Conservation (phyloP, 192 early-diverging fungal species). For the Geranomyces michiganensis region DNA sequence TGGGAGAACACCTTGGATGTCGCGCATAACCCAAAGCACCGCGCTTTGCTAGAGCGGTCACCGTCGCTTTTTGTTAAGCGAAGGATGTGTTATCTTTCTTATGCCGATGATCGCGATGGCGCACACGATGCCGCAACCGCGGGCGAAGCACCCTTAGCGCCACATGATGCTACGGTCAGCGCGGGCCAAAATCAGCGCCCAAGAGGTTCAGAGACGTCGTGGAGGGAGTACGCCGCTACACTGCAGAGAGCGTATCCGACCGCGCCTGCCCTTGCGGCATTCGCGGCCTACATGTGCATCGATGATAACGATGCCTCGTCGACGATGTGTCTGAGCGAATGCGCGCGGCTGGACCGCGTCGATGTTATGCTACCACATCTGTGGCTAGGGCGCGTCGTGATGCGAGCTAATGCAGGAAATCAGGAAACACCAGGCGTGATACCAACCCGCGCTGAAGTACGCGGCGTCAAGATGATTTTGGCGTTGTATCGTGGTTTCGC, state of each 20-base stretch:
- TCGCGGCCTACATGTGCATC: conserved; percentile 27
- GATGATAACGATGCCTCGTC: conserved; percentile 10
- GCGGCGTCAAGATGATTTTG: conserved; percentile 23
- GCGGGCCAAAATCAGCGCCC: neutral
- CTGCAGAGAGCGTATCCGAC: conserved; percentile 12
- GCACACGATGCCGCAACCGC: neutral
- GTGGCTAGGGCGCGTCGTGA: conserved; percentile 41
- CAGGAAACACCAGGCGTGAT: neutral
- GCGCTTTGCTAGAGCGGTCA: conserved; percentile 19
- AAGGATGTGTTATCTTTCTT: conserved; percentile 40
- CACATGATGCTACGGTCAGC: conserved; percentile 7
- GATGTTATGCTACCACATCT: conserved; percentile 53
- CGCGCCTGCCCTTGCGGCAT: conserved; percentile 20
- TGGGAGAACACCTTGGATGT: conserved; percentile 52
- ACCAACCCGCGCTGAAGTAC: neutral
- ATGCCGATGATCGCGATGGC: conserved; percentile 35
- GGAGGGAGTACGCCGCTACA: neutral
- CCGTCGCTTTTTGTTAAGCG: conserved; percentile 31
- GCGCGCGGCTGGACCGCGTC: conserved; percentile 53
- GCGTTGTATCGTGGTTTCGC: conserved; percentile 5
- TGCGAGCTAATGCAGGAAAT: neutral
- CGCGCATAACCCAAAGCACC: conserved; percentile 33
- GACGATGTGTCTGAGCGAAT: conserved; percentile 54
- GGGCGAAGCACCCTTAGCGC: neutral
- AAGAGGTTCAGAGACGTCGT: neutral